These are phyloP conservation scores for Dendrobium officinale DNA, from an alignment of 106 monocot species.

Conservation along the genomic window DNA sequence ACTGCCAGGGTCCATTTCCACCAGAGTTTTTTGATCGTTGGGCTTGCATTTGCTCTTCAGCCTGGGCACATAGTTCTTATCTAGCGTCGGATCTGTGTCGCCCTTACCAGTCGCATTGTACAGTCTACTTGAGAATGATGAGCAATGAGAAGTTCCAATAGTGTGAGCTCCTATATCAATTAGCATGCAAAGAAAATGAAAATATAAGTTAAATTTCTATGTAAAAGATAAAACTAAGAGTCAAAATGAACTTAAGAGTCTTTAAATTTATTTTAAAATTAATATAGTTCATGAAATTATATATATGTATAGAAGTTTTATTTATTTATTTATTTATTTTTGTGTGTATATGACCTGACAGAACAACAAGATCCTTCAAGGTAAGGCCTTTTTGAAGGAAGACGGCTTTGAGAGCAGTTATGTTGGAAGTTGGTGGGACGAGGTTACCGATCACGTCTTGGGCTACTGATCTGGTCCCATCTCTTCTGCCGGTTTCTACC, in stretches of 20 bases:
- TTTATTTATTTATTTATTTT: no score
- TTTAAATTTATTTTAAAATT: no score
- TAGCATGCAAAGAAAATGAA: no score
- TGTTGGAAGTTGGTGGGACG: constrained; percentile 5
- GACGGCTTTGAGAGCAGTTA: constrained; percentile 1
- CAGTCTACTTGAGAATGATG: constrained; percentile 24
- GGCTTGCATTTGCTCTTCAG: constrained; percentile 18
- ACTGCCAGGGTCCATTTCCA: constrained; percentile 33
- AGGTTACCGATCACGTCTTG: background rate
- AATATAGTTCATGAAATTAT: no score
- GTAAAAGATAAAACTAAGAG: no score
- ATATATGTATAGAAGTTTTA: no score
- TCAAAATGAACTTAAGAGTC: no score
- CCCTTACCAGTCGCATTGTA: constrained; percentile 46
- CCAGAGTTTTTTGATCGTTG: constrained; percentile 16
- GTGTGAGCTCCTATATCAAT: constrained; percentile 35
- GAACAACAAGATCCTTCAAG: constrained; percentile 7
- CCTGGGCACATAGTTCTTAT: constrained; percentile 18
- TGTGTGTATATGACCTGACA: constrained; percentile 1
- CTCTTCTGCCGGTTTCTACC: constrained; percentile 17
- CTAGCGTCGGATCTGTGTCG: constrained; percentile 28
- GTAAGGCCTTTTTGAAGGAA: constrained; percentile 13
- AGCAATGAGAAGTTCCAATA: constrained; percentile 36
- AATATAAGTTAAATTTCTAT: no score
- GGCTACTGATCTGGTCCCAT: background rate